Base-by-base conservation (phyloP, 331 rosid genomes). In the Acacia concinna region DNA sequence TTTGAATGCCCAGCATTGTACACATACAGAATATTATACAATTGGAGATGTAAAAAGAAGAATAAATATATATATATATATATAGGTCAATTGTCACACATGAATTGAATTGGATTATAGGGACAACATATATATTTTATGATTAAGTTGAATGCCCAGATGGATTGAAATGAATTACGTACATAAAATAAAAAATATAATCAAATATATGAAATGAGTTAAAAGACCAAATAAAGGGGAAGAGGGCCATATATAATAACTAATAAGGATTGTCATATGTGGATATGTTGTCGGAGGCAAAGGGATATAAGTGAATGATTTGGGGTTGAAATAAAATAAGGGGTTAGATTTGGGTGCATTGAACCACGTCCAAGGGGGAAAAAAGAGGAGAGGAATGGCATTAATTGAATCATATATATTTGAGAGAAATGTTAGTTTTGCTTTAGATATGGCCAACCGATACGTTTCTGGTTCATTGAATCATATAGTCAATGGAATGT, bases 251-350 rank as follows among this genome's bases (percentile, higher is more conserved):
- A 1, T 1, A 2, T 4, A 25, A n/a, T n/a, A n/a, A n/a, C n/a
- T 11, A 3, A 27, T 28, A 28, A 60, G 8, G 41, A 41, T n/a
- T n/a, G n/a, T 75, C 86, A 81, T 79, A 85, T 79, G 88, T 44
- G 68, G 43, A 71, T 75, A 85, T 87, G 85, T 20, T 81, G 88
- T 87, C 78, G 75, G 85, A 77, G 47, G 68, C 83, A 60, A 77
- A 69, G 34, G 34, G 14, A 64, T 38, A 44, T 23, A 76, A 34
- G 40, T 28, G 69, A 68, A 38, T 13, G 34, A 43, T 38, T 56
- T 51, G 23, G 34, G 71, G 54, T 72, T 21, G 4, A 44, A 71
- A 49, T 30, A 49, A 64, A 9, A 56, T 56, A 34, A 25, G 20
- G 66, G 66, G 8, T 59, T 28, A 40, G 60, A 80, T 79, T 67